phyloP scores from a whole-genome alignment of 2,329 filamentous ascomycete genomes.

The Fusarium globosum region DNA sequence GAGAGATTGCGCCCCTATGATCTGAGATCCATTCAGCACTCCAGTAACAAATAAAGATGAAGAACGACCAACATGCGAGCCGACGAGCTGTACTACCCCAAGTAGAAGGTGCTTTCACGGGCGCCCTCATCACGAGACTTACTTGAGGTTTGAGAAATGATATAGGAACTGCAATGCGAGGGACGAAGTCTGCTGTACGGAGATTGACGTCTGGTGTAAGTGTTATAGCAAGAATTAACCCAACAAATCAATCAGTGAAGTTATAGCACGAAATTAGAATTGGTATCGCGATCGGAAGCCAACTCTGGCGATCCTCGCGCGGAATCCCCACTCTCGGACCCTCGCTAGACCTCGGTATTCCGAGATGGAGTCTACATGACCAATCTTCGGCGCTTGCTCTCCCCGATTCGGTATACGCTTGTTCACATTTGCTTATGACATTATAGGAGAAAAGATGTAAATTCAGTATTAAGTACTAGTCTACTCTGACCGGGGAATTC shows the following conservation, averaged over 20 bases:
- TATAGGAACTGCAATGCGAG: background rate
- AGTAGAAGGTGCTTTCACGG: conserved; percentile 5
- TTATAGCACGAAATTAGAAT: background rate
- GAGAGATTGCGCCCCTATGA: conserved; percentile 10
- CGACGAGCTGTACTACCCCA: conserved; percentile 17
- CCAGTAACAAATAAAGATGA: conserved; percentile 28
- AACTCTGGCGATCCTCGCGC: conserved; percentile 1
- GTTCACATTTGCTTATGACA: background rate
- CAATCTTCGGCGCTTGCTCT: background rate
- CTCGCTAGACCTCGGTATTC: background rate
- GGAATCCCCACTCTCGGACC: conserved; percentile 18
- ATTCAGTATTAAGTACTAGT: conserved; percentile 6
- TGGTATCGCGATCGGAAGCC: background rate
- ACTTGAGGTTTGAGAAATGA: background rate
- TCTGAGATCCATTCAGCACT: conserved; percentile 39
- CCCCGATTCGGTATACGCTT: background rate
- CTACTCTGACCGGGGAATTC: background rate
- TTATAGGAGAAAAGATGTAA: background rate
- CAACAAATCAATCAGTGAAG: background rate
- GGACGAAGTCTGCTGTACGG: background rate
- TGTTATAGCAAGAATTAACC: background rate
- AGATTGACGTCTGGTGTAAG: background rate
- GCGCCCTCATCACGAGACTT: conserved; percentile 11
- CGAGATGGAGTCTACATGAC: background rate
- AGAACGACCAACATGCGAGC: conserved; percentile 38